Evolutionary conservation across 805 yeast species (phyloP), one percentile per base, ranked within the genome.

Genomic region (Starmerella stigmatis): DNA sequence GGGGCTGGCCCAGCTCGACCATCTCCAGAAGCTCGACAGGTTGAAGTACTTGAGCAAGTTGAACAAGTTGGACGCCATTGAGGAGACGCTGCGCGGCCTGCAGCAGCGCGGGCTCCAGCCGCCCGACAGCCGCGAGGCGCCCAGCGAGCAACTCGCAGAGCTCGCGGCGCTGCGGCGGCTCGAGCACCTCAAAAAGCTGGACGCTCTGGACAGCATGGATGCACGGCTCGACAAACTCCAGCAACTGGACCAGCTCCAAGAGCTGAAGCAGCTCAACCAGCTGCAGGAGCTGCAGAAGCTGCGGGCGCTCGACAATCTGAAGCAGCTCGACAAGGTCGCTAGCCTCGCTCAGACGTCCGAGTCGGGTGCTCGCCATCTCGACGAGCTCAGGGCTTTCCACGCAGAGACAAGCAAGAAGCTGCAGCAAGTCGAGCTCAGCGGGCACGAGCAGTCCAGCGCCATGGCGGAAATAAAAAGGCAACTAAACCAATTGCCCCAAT

Each of bases 1-100:
- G 1, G 60, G 58, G 8, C 39, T 56, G 21, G 60, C 59, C 2
- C 57, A 53, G 40, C 49, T 56, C 20, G 59, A 57, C 11, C 47
- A 50, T 37, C 55, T 57, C 16, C 50, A 49, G 20, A 41, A 50
- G 44, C 51, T 52, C 11, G 43, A 43, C 12, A 35, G 51, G 25
- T 31, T 49, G 32, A 30, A 26, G 13, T 27, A 47, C 36, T 23
- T 47, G 11, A 41, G 30, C 19, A 22, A 43, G 17, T 46, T 46
- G 30, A 33, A 21, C 36, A 40, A 43, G 20, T 46, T 49, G 11
- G 49, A 45, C 22, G 27, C 16, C 15, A 45, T 52, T 9, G 52
- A 45, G 22, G 36, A 40, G 5, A 41, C 48, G 11, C 31, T 43
- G 26, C 30, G 29, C 10, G 36, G 37, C 5, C 20, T 30, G 27